Conservation (phyloP, 768 basidiomycete genomes). For the Russula vinacea region DNA sequence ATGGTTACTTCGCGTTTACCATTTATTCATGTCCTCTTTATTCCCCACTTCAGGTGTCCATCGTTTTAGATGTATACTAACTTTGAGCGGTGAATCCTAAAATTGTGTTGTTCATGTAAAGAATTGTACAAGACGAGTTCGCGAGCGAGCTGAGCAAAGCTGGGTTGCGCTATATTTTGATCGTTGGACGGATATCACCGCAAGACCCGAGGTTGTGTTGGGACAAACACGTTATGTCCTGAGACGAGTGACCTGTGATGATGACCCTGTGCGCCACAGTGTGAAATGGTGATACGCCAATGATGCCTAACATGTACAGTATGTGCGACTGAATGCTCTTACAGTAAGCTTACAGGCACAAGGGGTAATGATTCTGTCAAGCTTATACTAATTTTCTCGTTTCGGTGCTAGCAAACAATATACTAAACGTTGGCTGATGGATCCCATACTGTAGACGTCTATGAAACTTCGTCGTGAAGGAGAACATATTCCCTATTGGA, state of each 20-base stretch:
- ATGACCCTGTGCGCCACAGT: too few species aligned
- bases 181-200: not conserved
- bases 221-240: not conserved
- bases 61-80: not conserved
- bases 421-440: not conserved
- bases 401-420: not conserved
- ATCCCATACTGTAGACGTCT: not conserved
- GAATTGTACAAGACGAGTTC: not conserved
- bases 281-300: not conserved
- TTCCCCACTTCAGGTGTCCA: not conserved
- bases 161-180: not conserved
- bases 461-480: constrained; percentile 67
- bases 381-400: not conserved
- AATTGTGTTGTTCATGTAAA: not conserved
- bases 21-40: not conserved
- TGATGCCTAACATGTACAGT: too few species aligned
- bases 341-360: too few species aligned
- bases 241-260: not conserved
- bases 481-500: constrained; percentile 82
- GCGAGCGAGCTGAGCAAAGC: not conserved
- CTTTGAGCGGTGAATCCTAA: not conserved
- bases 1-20: constrained; percentile 5
- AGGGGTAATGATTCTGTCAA: too few species aligned
- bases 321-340: too few species aligned
- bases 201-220: not conserved